These are phyloP conservation scores for Aphanomyces euteiches DNA, from an alignment of 352 stramenopile species.

Conservation along the genomic window DNA sequence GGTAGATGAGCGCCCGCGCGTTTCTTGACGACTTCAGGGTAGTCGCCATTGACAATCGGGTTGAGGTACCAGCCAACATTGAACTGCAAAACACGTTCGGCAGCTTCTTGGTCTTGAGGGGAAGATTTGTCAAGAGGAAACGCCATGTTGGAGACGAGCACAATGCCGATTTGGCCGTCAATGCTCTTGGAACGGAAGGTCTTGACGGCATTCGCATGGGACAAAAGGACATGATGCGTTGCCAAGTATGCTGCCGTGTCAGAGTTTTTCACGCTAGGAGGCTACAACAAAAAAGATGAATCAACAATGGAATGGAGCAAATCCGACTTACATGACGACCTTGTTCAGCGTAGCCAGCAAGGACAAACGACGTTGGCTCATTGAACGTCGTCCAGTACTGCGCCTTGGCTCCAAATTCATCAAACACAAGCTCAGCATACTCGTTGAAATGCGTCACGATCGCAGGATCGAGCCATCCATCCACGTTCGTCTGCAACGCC, in stretches of 20 bases:
- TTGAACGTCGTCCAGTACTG: constrained; percentile 96
- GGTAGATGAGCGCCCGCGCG: constrained; percentile 74
- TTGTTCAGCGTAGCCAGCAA: constrained; percentile 75
- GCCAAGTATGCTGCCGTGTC: constrained; percentile 49
- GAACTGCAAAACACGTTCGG: constrained; percentile 84
- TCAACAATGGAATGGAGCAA: constrained; percentile 28
- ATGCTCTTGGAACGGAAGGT: constrained; percentile 82
- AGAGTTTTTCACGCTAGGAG: constrained; percentile 38
- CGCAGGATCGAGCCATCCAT: constrained; percentile 59
- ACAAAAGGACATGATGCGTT: constrained; percentile 88
- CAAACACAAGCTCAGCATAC: constrained; percentile 89
- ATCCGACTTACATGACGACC: constrained; percentile 37
- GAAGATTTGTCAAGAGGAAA: constrained; percentile 71
- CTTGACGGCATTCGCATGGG: constrained; percentile 82
- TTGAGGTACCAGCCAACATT: constrained; percentile 89
- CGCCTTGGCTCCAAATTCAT: constrained; percentile 87
- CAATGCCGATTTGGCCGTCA: constrained; percentile 86
- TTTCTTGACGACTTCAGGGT: constrained; percentile 87
- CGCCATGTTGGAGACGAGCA: constrained; percentile 76
- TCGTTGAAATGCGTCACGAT: constrained; percentile 75
- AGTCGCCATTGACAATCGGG: constrained; percentile 88
- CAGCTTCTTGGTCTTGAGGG: constrained; percentile 49
- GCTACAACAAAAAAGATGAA: neutral
- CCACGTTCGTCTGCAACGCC: constrained; percentile 74
- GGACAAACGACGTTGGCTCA: constrained; percentile 86